phyloP scores from a whole-genome alignment of 192 early-diverging fungal species.

The Coemansia sp. region DNA sequence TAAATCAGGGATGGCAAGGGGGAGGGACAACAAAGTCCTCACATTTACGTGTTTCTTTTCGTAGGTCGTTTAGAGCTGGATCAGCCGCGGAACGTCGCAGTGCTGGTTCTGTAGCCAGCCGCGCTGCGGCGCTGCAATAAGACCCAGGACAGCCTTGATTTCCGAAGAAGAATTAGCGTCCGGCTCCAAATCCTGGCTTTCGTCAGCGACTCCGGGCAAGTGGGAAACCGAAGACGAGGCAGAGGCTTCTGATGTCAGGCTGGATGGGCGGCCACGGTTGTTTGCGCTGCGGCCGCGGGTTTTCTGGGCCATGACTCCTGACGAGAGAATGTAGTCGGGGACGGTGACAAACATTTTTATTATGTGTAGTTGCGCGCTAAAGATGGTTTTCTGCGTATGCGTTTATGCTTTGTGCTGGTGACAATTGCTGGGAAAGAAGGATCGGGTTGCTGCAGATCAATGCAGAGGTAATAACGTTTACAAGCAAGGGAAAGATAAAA shows the following conservation, averaged over 20 bases:
- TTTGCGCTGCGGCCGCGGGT: conserved; percentile 18
- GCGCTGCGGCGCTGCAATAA: conserved; percentile 31
- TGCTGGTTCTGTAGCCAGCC: conserved; percentile 24
- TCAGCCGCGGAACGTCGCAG: conserved; percentile 37
- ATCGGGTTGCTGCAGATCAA: background rate
- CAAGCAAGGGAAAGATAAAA: too few species aligned
- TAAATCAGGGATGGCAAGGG: conserved; percentile 15
- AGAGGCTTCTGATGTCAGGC: conserved; percentile 21
- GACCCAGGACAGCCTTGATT: conserved; percentile 48
- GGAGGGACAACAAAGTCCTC: conserved; percentile 1
- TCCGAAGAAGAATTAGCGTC: conserved; percentile 13
- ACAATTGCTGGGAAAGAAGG: too few species aligned
- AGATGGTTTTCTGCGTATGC: too few species aligned
- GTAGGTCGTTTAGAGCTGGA: conserved; percentile 28
- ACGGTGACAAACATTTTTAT: conserved; percentile 18
- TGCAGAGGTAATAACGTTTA: background rate
- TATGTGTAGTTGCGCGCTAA: too few species aligned
- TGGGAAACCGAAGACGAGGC: conserved; percentile 14
- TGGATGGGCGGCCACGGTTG: conserved; percentile 20
- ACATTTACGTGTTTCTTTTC: background rate
- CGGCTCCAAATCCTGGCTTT: conserved; percentile 3
- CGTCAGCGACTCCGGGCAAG: conserved; percentile 12
- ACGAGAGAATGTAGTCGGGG: conserved; percentile 45
- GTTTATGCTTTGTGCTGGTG: too few species aligned
- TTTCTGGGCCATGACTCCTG: conserved; percentile 44